Percentiles rank a stretch among this genome's conserved stretches.
Conservation (phyloP, 2,329 filamentous ascomycete species). For the Penicillium brasilianum region DNA sequence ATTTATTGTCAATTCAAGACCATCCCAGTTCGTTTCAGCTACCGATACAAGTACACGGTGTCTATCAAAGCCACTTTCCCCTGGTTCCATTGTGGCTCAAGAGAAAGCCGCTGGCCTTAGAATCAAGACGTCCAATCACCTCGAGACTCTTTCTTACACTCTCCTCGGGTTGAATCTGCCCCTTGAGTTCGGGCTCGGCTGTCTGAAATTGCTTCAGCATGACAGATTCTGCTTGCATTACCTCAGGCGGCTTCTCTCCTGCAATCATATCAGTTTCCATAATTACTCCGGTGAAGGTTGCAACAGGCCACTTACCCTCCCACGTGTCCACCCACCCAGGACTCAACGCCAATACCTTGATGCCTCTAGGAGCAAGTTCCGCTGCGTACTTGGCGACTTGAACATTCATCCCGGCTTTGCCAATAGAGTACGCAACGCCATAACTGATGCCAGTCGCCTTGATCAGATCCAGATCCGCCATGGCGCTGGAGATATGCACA, state of each 20-base stretch:
- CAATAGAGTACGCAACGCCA: constrained; percentile 42
- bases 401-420: constrained; percentile 51
- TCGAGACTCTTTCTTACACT: neutral
- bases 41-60: too few relatives aligned
- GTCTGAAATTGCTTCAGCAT: constrained; percentile 1
- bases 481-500: constrained; percentile 45
- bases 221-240: neutral
- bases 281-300: neutral
- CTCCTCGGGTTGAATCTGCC: neutral
- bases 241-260: neutral
- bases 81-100: neutral
- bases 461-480: constrained; percentile 39
- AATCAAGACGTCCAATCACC: neutral
- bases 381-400: constrained; percentile 49
- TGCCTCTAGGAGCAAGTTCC: constrained; percentile 38
- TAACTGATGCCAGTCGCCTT: constrained; percentile 29
- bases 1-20: too few relatives aligned
- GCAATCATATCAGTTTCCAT: neutral
- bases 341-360: constrained; percentile 42
- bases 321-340: constrained; percentile 35
- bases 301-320: neutral
- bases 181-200: neutral
- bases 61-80: neutral
- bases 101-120: neutral
- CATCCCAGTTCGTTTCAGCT: too few relatives aligned